Conservation (phyloP, 2,329 filamentous ascomycete genomes). For the Penicillium sp. region DNA sequence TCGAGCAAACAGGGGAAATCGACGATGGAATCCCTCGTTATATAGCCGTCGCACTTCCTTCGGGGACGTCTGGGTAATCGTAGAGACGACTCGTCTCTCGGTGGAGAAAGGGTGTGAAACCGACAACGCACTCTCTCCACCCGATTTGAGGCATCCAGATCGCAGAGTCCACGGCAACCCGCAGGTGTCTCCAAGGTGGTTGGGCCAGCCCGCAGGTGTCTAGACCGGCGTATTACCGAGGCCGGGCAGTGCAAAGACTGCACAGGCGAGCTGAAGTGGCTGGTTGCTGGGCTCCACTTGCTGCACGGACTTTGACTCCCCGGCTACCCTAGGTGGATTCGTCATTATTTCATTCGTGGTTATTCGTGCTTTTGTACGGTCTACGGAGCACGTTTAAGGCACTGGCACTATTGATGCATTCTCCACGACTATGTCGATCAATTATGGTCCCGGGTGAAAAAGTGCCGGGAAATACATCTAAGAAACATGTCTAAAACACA, state of each 20-base stretch:
- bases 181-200: not conserved
- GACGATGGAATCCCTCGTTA: not conserved
- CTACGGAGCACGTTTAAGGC: too few relatives aligned
- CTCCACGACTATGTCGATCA: not conserved
- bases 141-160: not conserved
- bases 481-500: not conserved
- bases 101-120: not conserved
- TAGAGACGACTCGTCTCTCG: not conserved
- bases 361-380: too few relatives aligned
- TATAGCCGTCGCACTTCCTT: not conserved
- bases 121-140: constrained; percentile 1
- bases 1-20: not conserved
- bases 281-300: not conserved
- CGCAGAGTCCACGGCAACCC: not conserved
- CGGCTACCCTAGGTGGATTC: not conserved
- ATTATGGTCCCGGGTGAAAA: not conserved
- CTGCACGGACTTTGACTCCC: not conserved
- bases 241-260: not conserved
- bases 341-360: not conserved
- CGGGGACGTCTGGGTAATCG: not conserved
- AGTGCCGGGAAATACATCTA: not conserved
- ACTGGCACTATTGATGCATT: not conserved
- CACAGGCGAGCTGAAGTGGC: constrained; percentile 1
- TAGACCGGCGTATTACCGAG: constrained; percentile 16
- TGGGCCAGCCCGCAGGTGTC: constrained; percentile 14